These are phyloP conservation scores for Hypoxylon sp. DNA, from an alignment of 2,329 filamentous ascomycete genomes.

Conservation along the genomic window DNA sequence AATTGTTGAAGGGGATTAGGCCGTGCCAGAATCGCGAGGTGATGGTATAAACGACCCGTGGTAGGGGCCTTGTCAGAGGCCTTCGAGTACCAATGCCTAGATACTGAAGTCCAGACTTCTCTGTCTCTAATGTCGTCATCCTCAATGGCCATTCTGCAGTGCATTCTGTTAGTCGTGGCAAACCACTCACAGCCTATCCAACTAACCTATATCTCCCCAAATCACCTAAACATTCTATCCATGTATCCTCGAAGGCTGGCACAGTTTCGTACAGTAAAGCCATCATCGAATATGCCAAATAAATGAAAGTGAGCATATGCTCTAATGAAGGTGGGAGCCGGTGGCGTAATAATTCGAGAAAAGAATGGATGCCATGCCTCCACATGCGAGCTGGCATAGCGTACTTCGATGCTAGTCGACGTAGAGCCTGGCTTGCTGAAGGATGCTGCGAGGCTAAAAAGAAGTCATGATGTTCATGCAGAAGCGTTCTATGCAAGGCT, in stretches of 20 bases:
- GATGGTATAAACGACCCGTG: conserved; percentile 86
- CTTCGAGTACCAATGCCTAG: conserved; percentile 85
- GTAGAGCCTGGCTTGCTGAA: conserved; percentile 75
- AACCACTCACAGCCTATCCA: neutral
- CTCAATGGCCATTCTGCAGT: conserved; percentile 84
- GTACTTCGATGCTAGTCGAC: conserved; percentile 80
- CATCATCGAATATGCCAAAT: conserved; percentile 91
- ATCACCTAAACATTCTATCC: conserved; percentile 94
- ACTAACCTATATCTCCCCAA: conserved; percentile 74
- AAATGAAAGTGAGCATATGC: conserved; percentile 92
- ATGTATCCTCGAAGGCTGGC: conserved; percentile 83
- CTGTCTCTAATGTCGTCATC: conserved; percentile 80
- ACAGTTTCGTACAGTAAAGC: conserved; percentile 88
- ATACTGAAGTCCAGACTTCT: conserved; percentile 85
- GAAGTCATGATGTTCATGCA: conserved; percentile 88
- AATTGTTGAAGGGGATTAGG: conserved; percentile 78
- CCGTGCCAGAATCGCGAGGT: conserved; percentile 81
- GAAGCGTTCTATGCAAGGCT: conserved; percentile 80
- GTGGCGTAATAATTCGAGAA: conserved; percentile 80
- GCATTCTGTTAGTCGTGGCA: conserved; percentile 17
- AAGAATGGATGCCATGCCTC: conserved; percentile 90
- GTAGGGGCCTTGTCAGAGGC: conserved; percentile 81
- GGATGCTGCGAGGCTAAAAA: conserved; percentile 91
- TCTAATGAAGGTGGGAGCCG: conserved; percentile 81
- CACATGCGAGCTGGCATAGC: conserved; percentile 95